Base-by-base conservation (phyloP, 371 early-diverging fungal species). In the Saksenaea vasiformis region DNA sequence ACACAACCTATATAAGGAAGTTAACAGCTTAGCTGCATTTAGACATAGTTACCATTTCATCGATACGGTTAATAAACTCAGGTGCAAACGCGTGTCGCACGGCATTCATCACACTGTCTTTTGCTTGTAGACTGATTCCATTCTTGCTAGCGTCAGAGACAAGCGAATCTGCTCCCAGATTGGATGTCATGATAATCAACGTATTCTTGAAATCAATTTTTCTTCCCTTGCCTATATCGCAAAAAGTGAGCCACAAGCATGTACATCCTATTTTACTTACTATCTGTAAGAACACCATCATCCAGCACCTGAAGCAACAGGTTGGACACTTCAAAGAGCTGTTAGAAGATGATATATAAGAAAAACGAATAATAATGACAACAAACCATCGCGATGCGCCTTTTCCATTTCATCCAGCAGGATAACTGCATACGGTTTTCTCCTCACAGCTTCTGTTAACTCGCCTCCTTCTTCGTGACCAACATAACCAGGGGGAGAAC, bases 401-500 rank as follows among this genome's bases (percentile, higher is more conserved):
- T 95, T 92, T 71, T 97, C 97, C 63, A 97, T 88, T 77, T 97
- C 98, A 78, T 97, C 98, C 56, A 97, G 82, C 13, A 97, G 74
- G 3, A 96, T 79, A n/a, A 97, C 93, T 14, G 93, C 91, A 76
- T 96, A 96, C 22, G 96, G 96, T 44, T 87, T 85, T 59, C 93
- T 87, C 66, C 93, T 80, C 11, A 96, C 88, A 10, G 95, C 92
- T 64, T 97, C 96, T 2, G 98, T 95, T 38, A 96, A 74, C 61
- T 93, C 87, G 24, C 97, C 97, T 28, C 95, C 95, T 69, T 91
- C 88, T 44, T 93, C 94, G 19, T 90, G 87, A 15, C 94, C 93
- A 39, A 93, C 83, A 60, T 93, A 92, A 1, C 92, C 97, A 4
- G 98, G 96, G 47, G 95, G 93, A 1, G 95, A 91, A 17, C 98